phyloP scores from a whole-genome alignment of 192 early-diverging fungal species.

The Linderina pennispora region DNA sequence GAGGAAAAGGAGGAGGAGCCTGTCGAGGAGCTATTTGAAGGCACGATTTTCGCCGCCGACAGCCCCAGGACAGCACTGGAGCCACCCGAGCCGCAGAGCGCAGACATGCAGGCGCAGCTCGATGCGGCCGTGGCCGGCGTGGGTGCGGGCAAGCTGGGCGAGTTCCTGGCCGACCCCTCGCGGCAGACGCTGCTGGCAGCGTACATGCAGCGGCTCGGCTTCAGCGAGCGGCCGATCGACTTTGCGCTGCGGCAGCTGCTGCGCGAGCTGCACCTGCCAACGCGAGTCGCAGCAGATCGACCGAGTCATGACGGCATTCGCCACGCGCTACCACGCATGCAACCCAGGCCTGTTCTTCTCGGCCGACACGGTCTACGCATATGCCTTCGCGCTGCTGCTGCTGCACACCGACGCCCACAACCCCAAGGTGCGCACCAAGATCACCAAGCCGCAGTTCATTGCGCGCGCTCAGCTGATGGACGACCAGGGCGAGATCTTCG shows the following conservation, averaged over 20 bases:
- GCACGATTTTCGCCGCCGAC: too few relatives aligned
- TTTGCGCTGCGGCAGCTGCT: constrained; percentile 66
- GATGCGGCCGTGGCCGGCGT: constrained; percentile 21
- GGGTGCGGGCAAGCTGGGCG: constrained; percentile 45
- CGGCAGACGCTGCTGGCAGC: constrained; percentile 52
- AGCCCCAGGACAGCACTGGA: neutral
- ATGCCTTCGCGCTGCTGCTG: constrained; percentile 75
- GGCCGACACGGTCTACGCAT: constrained; percentile 62
- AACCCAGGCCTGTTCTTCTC: constrained; percentile 60
- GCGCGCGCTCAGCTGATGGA: constrained; percentile 63
- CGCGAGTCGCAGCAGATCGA: constrained; percentile 84
- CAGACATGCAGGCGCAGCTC: constrained; percentile 28
- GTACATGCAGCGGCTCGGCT: constrained; percentile 58
- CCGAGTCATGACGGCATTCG: constrained; percentile 68
- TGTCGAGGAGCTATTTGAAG: too few relatives aligned
- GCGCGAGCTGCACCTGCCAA: constrained; percentile 64
- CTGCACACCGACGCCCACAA: constrained; percentile 88
- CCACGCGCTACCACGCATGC: constrained; percentile 60
- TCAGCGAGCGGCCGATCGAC: constrained; percentile 58
- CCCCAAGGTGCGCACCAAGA: constrained; percentile 69
- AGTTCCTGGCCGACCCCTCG: constrained; percentile 49
- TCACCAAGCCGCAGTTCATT: constrained; percentile 77
- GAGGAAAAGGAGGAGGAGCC: neutral
- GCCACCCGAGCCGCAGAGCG: constrained; percentile 15
- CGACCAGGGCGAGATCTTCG: constrained; percentile 54